A percentile compares a stretch with the other conserved stretches of the same genome.
Evolutionary conservation across 2,329 filamentous ascomycete species (phyloP).

Genomic region (Aspergillus clavatus): DNA sequence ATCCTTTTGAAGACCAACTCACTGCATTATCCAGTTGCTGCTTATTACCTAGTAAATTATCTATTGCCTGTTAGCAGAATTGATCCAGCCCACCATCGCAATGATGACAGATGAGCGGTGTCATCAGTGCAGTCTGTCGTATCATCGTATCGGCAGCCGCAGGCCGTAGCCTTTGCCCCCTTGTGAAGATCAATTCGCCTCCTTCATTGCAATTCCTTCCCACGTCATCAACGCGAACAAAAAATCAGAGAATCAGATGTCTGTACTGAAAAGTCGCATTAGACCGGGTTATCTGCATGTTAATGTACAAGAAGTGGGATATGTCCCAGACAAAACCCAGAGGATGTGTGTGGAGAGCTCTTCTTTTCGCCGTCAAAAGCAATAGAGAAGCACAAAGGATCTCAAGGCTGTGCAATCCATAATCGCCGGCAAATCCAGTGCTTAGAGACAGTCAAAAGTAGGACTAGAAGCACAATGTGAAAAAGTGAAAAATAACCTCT

Average conservation of each 20-base stretch:
- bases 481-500: slow-evolving; percentile 26
- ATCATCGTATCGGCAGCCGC: background rate
- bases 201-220: background rate
- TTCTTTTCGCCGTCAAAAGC: slow-evolving; percentile 16
- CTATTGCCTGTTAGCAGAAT: too few relatives aligned
- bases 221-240: background rate
- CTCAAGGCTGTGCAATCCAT: slow-evolving; percentile 24
- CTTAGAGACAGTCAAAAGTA: slow-evolving; percentile 21
- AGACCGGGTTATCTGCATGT: slow-evolving; percentile 28
- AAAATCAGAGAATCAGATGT: background rate
- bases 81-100: too few relatives aligned
- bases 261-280: slow-evolving; percentile 20
- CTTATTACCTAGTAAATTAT: too few relatives aligned
- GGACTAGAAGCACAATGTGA: slow-evolving; percentile 24
- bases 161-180: background rate
- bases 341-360: slow-evolving; percentile 8
- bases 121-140: too few relatives aligned
- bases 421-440: slow-evolving; percentile 26
- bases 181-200: background rate
- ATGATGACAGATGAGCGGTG: background rate
- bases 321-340: slow-evolving; percentile 9
- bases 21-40: too few relatives aligned
- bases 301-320: slow-evolving; percentile 34
- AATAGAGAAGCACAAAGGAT: slow-evolving; percentile 17
- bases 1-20: too few relatives aligned